Conservation (phyloP, 257 asterid species). For the Penstemon newberryi region DNA sequence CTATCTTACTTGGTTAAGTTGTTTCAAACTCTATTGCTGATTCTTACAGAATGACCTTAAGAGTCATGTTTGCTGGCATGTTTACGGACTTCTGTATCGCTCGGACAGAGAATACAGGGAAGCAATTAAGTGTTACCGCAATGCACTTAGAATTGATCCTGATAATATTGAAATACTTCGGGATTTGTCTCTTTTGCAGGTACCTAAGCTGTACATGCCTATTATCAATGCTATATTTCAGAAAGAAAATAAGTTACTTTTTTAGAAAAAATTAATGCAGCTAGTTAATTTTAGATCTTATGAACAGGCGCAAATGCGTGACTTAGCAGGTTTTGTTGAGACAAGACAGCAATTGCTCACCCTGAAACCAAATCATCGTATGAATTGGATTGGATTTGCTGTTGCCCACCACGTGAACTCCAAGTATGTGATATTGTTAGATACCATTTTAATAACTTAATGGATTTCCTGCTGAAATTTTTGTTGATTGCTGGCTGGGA, state of each 20-base stretch:
- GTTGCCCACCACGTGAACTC: slow-evolving; percentile 89
- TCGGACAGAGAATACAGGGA: slow-evolving; percentile 99
- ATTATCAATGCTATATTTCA: not conserved
- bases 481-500: slow-evolving; percentile 19
- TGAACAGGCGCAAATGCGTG: slow-evolving; percentile 97
- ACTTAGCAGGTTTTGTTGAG: slow-evolving; percentile 95
- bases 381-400: slow-evolving; percentile 99
- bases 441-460: slow-evolving; percentile 8
- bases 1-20: slow-evolving; percentile 19
- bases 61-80: slow-evolving; percentile 99
- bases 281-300: no score
- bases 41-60: slow-evolving; percentile 94
- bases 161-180: slow-evolving; percentile 97
- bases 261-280: no score
- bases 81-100: slow-evolving; percentile 92
- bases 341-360: slow-evolving; percentile 94
- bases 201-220: slow-evolving; percentile 10
- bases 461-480: slow-evolving; percentile 3
- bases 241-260: no score
- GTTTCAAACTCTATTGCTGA: slow-evolving; percentile 29
- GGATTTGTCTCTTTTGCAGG: slow-evolving; percentile 98
- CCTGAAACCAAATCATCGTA: slow-evolving; percentile 94
- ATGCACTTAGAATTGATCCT: slow-evolving; percentile 94
- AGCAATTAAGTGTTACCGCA: slow-evolving; percentile 96
- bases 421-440: slow-evolving; percentile 49